Percentiles rank a stretch among this genome's conserved stretches.
Conservation (phyloP, 192 early-diverging fungal genomes). For the Coemansia sp. region DNA sequence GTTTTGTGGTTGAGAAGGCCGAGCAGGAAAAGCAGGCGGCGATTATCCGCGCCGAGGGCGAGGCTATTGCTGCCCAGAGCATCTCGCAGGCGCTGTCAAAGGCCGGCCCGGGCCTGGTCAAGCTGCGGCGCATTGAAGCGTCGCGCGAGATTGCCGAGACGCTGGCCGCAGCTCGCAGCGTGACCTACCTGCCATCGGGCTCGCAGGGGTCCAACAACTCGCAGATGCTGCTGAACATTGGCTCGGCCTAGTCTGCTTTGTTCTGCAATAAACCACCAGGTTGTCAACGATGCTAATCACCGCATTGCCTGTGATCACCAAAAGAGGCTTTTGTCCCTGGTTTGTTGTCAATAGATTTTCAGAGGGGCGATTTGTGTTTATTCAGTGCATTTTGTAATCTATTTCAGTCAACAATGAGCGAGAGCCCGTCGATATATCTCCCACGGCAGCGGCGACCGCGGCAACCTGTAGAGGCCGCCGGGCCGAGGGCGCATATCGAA, state of each 20-base stretch:
- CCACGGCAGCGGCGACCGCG: conserved; percentile 37
- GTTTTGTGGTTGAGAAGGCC: conserved; percentile 97
- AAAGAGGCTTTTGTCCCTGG: too few species aligned
- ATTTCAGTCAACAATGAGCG: conserved; percentile 40
- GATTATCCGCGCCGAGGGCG: conserved; percentile 97
- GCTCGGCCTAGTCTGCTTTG: conserved; percentile 29
- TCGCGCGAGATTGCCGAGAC: conserved; percentile 93
- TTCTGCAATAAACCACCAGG: background rate
- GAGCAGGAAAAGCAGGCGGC: conserved; percentile 97
- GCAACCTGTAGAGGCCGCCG: background rate
- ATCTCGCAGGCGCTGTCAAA: conserved; percentile 87
- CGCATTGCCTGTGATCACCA: too few species aligned
- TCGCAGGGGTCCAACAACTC: conserved; percentile 58
- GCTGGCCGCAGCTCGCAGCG: conserved; percentile 72
- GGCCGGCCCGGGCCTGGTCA: conserved; percentile 87
- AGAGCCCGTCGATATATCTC: conserved; percentile 39
- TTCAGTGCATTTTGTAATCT: background rate
- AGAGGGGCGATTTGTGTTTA: too few species aligned
- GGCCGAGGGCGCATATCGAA: background rate
- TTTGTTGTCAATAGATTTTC: too few species aligned
- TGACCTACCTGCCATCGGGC: conserved; percentile 83
- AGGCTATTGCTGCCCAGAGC: conserved; percentile 86
- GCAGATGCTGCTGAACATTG: conserved; percentile 75
- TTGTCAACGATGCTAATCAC: too few species aligned
- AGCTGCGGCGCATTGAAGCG: conserved; percentile 96